These are phyloP conservation scores for Massarina eburnea DNA, from an alignment of 2,329 filamentous ascomycete species.

Conservation along the genomic window DNA sequence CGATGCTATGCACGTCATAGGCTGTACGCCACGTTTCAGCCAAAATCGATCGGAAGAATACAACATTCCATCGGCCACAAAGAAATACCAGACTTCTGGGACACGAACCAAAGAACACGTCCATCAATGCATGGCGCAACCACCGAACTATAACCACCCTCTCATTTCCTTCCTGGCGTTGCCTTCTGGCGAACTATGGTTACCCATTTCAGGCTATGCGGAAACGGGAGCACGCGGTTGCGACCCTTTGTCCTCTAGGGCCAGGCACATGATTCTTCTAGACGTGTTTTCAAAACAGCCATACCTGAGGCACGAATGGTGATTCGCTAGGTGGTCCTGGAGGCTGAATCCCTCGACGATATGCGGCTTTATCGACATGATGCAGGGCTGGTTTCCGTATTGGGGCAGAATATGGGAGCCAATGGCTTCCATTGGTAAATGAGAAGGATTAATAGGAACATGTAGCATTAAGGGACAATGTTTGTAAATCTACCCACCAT, in stretches of 20 bases:
- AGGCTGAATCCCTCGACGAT: slow-evolving; percentile 7
- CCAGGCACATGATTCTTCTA: background rate
- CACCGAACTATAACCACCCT: background rate
- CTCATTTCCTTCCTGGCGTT: slow-evolving; percentile 4
- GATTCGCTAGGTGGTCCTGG: background rate
- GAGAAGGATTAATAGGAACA: slow-evolving; percentile 10
- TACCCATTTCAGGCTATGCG: slow-evolving; percentile 12
- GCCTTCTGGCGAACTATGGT: background rate
- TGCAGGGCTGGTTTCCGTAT: slow-evolving; percentile 9
- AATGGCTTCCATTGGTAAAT: background rate
- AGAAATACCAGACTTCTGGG: slow-evolving; percentile 9
- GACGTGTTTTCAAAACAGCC: background rate
- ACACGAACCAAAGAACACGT: slow-evolving; percentile 4
- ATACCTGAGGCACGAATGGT: background rate
- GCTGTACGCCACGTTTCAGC: slow-evolving; percentile 12
- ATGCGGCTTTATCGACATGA: slow-evolving; percentile 14
- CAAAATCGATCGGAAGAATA: slow-evolving; percentile 9
- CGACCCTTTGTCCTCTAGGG: background rate
- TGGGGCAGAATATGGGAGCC: slow-evolving; percentile 2
- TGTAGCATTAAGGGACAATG: slow-evolving; percentile 2
- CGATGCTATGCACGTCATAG: slow-evolving; percentile 2
- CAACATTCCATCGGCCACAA: slow-evolving; percentile 10
- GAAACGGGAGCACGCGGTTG: slow-evolving; percentile 1
- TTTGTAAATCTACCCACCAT: slow-evolving; percentile 5
- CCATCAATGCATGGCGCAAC: slow-evolving; percentile 10